phyloP scores from a whole-genome alignment of 2,329 filamentous ascomycete genomes.

The Aschersonia sp. region DNA sequence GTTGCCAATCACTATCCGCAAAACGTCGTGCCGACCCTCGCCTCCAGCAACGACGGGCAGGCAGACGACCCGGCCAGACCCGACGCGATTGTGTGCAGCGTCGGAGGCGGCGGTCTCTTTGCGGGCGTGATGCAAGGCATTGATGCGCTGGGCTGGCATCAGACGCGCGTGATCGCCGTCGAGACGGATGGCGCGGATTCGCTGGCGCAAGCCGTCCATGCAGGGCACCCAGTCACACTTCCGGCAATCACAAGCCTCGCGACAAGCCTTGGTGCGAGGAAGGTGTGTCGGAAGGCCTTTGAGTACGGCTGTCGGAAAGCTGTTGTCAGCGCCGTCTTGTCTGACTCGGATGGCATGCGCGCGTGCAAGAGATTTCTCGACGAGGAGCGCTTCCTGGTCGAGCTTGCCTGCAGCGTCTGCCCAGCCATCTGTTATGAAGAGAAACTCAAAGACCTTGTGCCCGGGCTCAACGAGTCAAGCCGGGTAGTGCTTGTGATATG shows the following conservation, averaged over 20 bases:
- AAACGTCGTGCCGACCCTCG: conserved; percentile 41
- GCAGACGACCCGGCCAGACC: conserved; percentile 12
- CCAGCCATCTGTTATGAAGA: conserved; percentile 14
- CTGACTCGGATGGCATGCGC: conserved; percentile 12
- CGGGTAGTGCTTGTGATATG: conserved; percentile 16
- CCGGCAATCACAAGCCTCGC: conserved; percentile 57
- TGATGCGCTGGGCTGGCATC: conserved; percentile 7
- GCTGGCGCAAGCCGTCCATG: conserved; percentile 39
- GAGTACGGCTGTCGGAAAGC: conserved; percentile 12
- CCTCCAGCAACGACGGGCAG: not conserved
- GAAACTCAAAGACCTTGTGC: conserved; percentile 9
- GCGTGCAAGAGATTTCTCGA: conserved; percentile 13
- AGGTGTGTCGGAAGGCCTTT: conserved; percentile 40
- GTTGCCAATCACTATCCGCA: conserved; percentile 9
- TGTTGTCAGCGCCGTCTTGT: conserved; percentile 12
- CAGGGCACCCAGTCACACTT: conserved; percentile 42
- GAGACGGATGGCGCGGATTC: conserved; percentile 62
- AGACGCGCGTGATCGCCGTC: conserved; percentile 45
- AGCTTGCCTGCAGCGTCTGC: conserved; percentile 14
- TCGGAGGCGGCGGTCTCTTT: conserved; percentile 71
- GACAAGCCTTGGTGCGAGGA: conserved; percentile 51
- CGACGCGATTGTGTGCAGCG: conserved; percentile 57
- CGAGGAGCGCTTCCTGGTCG: conserved; percentile 15
- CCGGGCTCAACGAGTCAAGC: conserved; percentile 9
- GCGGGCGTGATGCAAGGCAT: conserved; percentile 58